A percentile compares a stretch with the other conserved stretches of the same genome.
These are phyloP conservation scores for Tripterygium wilfordii DNA, from an alignment of 177 flowering plant species.

Conservation along the genomic window DNA sequence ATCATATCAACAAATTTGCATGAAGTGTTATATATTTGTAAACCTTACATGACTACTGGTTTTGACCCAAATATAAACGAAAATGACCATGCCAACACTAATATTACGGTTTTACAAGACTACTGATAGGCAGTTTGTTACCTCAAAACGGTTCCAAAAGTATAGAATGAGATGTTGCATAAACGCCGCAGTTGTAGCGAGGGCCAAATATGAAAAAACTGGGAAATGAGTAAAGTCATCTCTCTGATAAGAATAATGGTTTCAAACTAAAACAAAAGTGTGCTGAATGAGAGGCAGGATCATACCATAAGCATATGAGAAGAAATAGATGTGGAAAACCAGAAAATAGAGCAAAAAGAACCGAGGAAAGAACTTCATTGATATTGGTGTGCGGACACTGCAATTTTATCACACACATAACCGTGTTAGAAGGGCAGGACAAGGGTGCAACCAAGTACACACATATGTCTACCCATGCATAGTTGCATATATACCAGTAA, in stretches of 20 bases:
- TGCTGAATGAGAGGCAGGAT: neutral
- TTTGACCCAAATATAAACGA: too few species aligned
- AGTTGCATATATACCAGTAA: too few species aligned
- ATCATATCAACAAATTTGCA: neutral
- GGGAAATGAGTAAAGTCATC: conserved; percentile 3
- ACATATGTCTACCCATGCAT: too few species aligned
- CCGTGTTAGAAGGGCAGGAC: too few species aligned
- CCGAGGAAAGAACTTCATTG: conserved; percentile 98
- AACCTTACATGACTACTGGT: too few species aligned
- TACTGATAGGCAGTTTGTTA: too few species aligned
- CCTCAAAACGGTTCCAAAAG: conserved; percentile 99
- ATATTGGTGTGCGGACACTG: conserved; percentile 98
- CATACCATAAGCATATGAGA: conserved; percentile 93
- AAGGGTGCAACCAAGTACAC: too few species aligned
- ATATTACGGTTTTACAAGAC: too few species aligned
- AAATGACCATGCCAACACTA: too few species aligned
- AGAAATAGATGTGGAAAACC: conserved; percentile 97
- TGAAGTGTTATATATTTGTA: too few species aligned
- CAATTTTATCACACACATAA: conserved; percentile 26
- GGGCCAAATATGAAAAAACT: conserved; percentile 96
- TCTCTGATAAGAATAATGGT: neutral
- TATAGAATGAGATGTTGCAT: conserved; percentile 93
- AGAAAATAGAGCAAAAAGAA: conserved; percentile 95
- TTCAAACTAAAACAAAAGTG: neutral
- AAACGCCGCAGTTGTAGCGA: conserved; percentile 82